phyloP scores from a whole-genome alignment of 441 rosid genomes.

The Populus hybrid region DNA sequence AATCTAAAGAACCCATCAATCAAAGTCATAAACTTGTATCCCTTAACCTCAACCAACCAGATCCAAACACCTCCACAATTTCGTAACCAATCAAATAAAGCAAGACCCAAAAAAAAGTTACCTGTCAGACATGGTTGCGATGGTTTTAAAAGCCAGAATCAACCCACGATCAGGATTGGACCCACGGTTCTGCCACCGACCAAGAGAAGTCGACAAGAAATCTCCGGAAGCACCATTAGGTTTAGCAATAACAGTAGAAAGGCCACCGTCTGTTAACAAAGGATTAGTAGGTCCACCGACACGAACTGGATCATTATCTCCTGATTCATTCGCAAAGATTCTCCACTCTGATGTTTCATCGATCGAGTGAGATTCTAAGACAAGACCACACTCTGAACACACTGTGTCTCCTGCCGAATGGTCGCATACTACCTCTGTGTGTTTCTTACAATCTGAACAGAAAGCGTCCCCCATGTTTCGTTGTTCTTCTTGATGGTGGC shows the following conservation, averaged over 20 bases:
- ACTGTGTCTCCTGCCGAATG: slow-evolving; percentile 95
- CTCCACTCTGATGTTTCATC: slow-evolving; percentile 98
- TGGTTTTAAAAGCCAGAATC: slow-evolving; percentile 83
- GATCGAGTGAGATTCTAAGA: slow-evolving; percentile 89
- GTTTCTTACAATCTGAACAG: slow-evolving; percentile 80
- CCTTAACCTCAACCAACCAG: neutral
- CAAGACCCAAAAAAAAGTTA: slow-evolving; percentile 11
- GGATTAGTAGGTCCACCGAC: slow-evolving; percentile 96
- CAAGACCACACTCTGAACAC: slow-evolving; percentile 92
- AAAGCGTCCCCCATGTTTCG: slow-evolving; percentile 63
- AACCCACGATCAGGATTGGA: slow-evolving; percentile 95
- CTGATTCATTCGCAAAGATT: slow-evolving; percentile 87
- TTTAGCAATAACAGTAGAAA: slow-evolving; percentile 92
- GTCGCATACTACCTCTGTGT: slow-evolving; percentile 88
- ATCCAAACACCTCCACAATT: neutral
- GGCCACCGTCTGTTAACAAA: slow-evolving; percentile 82
- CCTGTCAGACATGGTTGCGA: slow-evolving; percentile 97
- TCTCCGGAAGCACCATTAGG: slow-evolving; percentile 92
- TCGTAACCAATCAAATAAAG: neutral
- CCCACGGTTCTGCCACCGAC: slow-evolving; percentile 96
- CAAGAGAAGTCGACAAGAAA: slow-evolving; percentile 79
- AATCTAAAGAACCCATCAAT: neutral
- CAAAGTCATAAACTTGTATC: neutral
- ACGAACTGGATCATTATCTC: slow-evolving; percentile 89
- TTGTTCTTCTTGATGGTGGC: neutral